Base-by-base conservation (phyloP, 768 basidiomycete species). In the Leccinum arenicola region DNA sequence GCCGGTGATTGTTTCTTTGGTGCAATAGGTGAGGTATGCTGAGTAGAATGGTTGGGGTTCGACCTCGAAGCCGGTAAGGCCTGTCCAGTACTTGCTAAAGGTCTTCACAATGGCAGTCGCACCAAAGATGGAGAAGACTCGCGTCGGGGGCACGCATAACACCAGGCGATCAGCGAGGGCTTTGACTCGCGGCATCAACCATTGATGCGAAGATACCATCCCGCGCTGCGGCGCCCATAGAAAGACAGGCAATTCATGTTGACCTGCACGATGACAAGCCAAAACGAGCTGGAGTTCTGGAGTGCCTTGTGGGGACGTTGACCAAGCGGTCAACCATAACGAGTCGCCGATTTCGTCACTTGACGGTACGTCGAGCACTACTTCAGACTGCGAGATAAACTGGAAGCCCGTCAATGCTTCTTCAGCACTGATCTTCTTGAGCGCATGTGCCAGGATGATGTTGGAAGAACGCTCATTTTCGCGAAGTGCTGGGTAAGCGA, bases 51-150 rank as follows among this genome's bases (percentile, higher is more conserved):
- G 82, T 43, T 78, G 66, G 17, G 70, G 65, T 57, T 76, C 75
- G 47, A 76, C 59, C 25, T 63, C 63, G 57, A 76, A 69, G 45
- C 76, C 76, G 1, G 80, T 78, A 14, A 78, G 61, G 40, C 64
- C 62, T n/a, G 79, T 63, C 83, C 84, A 84, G 31, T 62, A 61
- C 51, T 68, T 70, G 43, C 76, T 66, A 59, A 85, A 84, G 6
- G 75, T 57, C 62, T 74, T 76, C 55, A 78, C 75, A 17, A 83
- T 70, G 10, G 61, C 38, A 0, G 75, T 72, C 61, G 74, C 72
- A 36, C 82, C 81, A 62, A 83, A 84, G 40, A 84, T 70, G 52
- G 83, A 78, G 68, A 80, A 84, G 47, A 83, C 79, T 54, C 82
- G 81, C 53, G 74, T 73, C 0, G 73, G 71, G 1, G 75, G 72